These are phyloP conservation scores for Pestalotiopsis sp. DNA, from an alignment of 2,329 filamentous ascomycete species.

Conservation along the genomic window DNA sequence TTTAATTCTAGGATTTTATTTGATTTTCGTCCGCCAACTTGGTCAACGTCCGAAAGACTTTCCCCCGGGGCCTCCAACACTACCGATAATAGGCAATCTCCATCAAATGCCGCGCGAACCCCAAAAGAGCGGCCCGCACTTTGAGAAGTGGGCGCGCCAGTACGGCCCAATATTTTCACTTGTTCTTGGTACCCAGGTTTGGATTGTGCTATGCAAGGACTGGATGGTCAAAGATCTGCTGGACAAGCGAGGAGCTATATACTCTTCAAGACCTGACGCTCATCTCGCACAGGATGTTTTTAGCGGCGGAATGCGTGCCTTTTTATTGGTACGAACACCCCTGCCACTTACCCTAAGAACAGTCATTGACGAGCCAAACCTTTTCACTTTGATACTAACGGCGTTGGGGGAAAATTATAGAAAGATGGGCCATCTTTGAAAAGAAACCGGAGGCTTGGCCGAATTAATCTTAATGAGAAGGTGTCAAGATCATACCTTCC, in stretches of 20 bases:
- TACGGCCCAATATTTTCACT: constrained; percentile 50
- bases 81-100: constrained; percentile 48
- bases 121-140: constrained; percentile 38
- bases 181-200: constrained; percentile 46
- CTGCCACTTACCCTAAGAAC: background rate
- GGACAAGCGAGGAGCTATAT: constrained; percentile 49
- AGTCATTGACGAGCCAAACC: too few species aligned
- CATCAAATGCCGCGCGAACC: constrained; percentile 40
- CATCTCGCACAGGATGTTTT: constrained; percentile 39
- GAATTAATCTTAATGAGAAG: constrained; percentile 46
- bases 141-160: constrained; percentile 47
- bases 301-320: constrained; percentile 17
- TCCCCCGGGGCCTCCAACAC: constrained; percentile 48
- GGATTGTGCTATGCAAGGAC: constrained; percentile 48
- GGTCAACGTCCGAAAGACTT: constrained; percentile 26
- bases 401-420: constrained; percentile 11
- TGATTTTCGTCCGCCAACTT: background rate
- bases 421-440: constrained; percentile 34
- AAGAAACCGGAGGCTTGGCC: constrained; percentile 37
- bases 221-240: constrained; percentile 49
- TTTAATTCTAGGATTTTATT: too few species aligned
- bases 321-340: constrained; percentile 17
- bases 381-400: too few species aligned
- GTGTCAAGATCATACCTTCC: constrained; percentile 48
- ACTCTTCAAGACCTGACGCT: constrained; percentile 43